Evolutionary conservation across 305 asterid species (phyloP).

Genomic region (Salvia sclarea): DNA sequence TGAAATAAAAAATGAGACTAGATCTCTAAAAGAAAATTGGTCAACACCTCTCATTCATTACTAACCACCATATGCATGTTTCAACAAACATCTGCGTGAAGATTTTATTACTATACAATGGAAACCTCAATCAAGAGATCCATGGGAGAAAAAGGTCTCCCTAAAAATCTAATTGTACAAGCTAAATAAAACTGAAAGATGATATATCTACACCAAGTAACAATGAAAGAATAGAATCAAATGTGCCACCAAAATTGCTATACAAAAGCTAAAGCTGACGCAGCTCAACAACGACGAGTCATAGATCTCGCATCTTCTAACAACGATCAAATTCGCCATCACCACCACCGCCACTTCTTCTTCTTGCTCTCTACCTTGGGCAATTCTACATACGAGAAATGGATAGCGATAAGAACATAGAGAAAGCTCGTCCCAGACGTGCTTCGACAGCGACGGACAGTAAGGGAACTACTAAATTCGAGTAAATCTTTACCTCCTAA

Average conservation of each 20-base stretch:
- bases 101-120: neutral
- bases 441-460: too few species aligned
- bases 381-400: conserved; percentile 45
- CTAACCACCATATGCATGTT: too few species aligned
- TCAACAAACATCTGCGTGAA: neutral
- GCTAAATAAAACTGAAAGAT: neutral
- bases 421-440: neutral
- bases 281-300: neutral
- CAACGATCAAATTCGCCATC: conserved; percentile 2
- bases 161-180: neutral
- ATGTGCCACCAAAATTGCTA: conserved; percentile 26
- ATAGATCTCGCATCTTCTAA: neutral
- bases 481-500: conserved; percentile 58
- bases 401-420: neutral
- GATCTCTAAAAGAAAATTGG: neutral
- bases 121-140: neutral
- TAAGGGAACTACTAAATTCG: neutral
- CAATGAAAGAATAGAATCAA: conserved; percentile 22
- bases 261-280: conserved; percentile 2
- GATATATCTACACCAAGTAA: conserved; percentile 21
- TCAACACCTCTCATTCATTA: neutral
- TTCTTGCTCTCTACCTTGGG: conserved; percentile 53
- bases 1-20: neutral
- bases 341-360: conserved; percentile 69
- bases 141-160: neutral